Evolutionary conservation across 768 basidiomycete genomes (phyloP), one percentile per base, ranked within the genome.

Genomic region (Russula olivacea): DNA sequence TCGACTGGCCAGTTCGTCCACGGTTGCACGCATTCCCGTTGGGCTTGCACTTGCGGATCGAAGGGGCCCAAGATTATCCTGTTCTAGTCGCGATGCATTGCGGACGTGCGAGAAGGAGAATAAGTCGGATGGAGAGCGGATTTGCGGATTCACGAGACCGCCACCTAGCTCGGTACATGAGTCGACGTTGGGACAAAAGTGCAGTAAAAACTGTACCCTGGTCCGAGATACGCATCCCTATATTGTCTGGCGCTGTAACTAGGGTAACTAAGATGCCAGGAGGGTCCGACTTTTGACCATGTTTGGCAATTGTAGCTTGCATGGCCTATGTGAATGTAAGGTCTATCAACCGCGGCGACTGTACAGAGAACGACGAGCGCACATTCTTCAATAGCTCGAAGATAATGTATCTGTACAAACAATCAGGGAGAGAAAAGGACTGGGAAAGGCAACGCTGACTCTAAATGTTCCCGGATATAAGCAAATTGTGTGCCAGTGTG

Each of bases 311-410:
- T 15, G 87, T 91, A 6, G 89, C 88, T 49, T 83, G 80, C 80
- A 91, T 85, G 19, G 90, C 82, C 90, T 92, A 58, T 14, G 21
- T 17, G 55, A 47, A 45, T 17, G 21, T 55, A 36, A 61, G 28
- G 36, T 30, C 50, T 19, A 48, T 49, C 25, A 47, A 36, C 36
- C 36, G 36, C 36, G 36, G 11, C 11, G 40, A 57, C n/a, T 4
- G 51, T 43, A 21, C 8, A 17, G 10, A 23, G 19, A n/a, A 34
- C n/a, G 3, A 14, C 7, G 60, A 55, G 73, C 86, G 67, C 68
- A 91, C 91, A 71, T 93, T 93, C 74, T 94, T 94, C 71, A 96
- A 71, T n/a, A 94, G 72, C 70, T 95, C 92, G 69, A 94, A 93
- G 23, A 93, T 73, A 55, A 94, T 88, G 71, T 94, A 95, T 72